These are phyloP conservation scores for Viola pubescens DNA, from an alignment of 441 rosid species.

Conservation along the genomic window DNA sequence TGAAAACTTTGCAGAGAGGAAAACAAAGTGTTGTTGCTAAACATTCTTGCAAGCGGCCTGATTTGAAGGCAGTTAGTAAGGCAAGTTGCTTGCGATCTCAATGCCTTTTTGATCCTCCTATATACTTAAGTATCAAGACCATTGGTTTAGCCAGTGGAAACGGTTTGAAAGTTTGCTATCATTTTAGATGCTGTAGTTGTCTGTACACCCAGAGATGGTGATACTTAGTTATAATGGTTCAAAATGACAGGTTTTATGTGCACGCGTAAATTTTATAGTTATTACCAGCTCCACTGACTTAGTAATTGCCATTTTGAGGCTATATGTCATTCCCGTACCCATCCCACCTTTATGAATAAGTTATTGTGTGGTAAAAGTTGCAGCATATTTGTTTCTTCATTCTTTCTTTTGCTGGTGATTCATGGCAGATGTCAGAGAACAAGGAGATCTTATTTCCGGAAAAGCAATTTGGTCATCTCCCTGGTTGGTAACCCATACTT, in stretches of 20 bases:
- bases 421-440: conserved; percentile 25
- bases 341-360: no score
- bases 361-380: not conserved
- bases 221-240: not conserved
- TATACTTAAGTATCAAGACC: not conserved
- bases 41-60: not conserved
- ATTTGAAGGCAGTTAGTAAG: not conserved
- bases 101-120: not conserved
- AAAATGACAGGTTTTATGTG: not conserved
- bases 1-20: conserved; percentile 5
- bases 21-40: not conserved
- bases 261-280: no score
- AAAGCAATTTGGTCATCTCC: conserved; percentile 20
- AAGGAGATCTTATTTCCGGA: conserved; percentile 19
- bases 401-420: conserved; percentile 10
- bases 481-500: conserved; percentile 27
- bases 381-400: not conserved
- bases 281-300: no score
- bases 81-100: not conserved
- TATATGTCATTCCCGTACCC: not conserved
- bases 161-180: no score
- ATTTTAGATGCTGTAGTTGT: no score
- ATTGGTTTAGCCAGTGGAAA: not conserved
- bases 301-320: not conserved
- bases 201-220: no score